These are phyloP conservation scores for Nannochloropsis oceanica DNA, from an alignment of 108 stramenopile species.

Conservation along the genomic window DNA sequence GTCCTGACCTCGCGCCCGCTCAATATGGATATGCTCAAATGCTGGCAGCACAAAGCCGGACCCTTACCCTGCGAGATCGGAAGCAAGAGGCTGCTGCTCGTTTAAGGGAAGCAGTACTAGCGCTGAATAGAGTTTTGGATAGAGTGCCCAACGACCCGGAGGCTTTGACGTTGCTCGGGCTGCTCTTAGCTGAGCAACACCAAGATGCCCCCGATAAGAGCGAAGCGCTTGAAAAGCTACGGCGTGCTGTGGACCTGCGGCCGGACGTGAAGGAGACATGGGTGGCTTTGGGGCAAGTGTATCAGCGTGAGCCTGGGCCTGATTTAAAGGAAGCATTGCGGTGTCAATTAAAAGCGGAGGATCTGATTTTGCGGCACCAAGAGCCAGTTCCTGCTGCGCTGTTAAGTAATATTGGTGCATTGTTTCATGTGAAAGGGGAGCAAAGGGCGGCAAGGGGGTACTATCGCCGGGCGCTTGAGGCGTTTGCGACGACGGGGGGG, in stretches of 20 bases:
- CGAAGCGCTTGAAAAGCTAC: background rate
- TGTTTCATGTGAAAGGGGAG: background rate
- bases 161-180: background rate
- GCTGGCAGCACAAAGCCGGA: background rate
- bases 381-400: background rate
- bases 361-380: background rate
- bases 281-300: background rate
- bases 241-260: background rate
- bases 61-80: background rate
- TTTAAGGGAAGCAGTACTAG: background rate
- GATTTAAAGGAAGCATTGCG: background rate
- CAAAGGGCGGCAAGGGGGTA: background rate
- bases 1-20: slow-evolving; percentile 17
- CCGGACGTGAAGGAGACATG: background rate
- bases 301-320: background rate
- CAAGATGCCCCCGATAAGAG: background rate
- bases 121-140: background rate
- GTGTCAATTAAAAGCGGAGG: background rate
- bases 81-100: background rate
- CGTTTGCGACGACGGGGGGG: background rate
- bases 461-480: background rate
- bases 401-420: background rate
- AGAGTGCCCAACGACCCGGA: background rate
- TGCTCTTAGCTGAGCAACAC: background rate
- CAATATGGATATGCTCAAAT: slow-evolving; percentile 26